phyloP scores from a whole-genome alignment of 768 basidiomycete species.

The Fistulinella prunicolor region DNA sequence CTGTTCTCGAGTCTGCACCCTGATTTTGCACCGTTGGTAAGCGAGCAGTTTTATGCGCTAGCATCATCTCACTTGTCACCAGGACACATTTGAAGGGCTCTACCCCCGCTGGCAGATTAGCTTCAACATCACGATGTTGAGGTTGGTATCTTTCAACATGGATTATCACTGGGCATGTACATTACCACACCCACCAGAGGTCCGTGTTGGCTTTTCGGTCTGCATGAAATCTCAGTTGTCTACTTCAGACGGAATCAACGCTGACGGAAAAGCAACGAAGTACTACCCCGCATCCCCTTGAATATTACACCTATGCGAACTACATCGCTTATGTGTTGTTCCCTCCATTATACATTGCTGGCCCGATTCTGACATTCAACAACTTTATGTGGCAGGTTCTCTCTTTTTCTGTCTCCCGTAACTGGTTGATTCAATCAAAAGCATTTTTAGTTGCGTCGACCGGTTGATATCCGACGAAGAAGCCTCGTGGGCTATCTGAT shows the following conservation, averaged over 20 bases:
- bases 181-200: slow-evolving; percentile 39
- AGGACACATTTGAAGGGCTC: slow-evolving; percentile 70
- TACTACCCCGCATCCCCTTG: slow-evolving; percentile 48
- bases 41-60: slow-evolving; percentile 22
- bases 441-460: slow-evolving; percentile 54
- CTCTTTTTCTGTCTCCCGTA: background rate
- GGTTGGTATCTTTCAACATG: slow-evolving; percentile 89
- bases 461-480: slow-evolving; percentile 41
- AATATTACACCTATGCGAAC: slow-evolving; percentile 63
- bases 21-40: slow-evolving; percentile 57
- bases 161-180: slow-evolving; percentile 86
- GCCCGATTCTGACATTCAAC: slow-evolving; percentile 95
- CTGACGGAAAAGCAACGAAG: slow-evolving; percentile 62
- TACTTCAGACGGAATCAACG: slow-evolving; percentile 25
- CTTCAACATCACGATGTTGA: slow-evolving; percentile 96
- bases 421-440: background rate
- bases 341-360: slow-evolving; percentile 91
- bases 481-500: slow-evolving; percentile 53
- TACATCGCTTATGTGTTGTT: slow-evolving; percentile 89
- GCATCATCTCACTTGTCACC: slow-evolving; percentile 6
- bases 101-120: slow-evolving; percentile 91
- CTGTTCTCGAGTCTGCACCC: slow-evolving; percentile 55
- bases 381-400: slow-evolving; percentile 92
- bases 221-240: slow-evolving; percentile 4
- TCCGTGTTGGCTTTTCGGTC: slow-evolving; percentile 24